Conservation (phyloP, 495 filamentous ascomycete genomes). For the Hyaloscypha bicolor region DNA sequence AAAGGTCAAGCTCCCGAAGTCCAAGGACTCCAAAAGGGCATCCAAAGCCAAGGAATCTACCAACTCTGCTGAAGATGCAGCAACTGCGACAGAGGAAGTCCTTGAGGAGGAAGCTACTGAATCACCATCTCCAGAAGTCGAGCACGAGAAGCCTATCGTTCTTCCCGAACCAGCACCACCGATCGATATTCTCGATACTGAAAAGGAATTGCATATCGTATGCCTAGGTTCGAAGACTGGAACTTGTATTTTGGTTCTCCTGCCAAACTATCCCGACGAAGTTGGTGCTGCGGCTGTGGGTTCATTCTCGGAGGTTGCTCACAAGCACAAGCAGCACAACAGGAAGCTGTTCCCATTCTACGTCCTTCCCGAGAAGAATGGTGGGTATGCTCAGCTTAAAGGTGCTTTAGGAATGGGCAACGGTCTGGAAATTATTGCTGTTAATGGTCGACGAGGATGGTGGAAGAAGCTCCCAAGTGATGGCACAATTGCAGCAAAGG, state of each 20-base stretch:
- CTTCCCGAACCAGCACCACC: slow-evolving; percentile 51
- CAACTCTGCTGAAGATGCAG: slow-evolving; percentile 36
- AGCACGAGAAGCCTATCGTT: slow-evolving; percentile 35
- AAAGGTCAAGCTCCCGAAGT: slow-evolving; percentile 53
- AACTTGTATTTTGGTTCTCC: slow-evolving; percentile 84
- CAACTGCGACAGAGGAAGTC: slow-evolving; percentile 36
- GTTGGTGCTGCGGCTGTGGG: slow-evolving; percentile 58
- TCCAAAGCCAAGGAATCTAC: slow-evolving; percentile 48
- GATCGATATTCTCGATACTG: slow-evolving; percentile 53
- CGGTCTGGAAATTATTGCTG: slow-evolving; percentile 69
- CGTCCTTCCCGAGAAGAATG: slow-evolving; percentile 67
- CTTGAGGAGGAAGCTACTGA: slow-evolving; percentile 46
- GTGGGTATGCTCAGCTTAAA: slow-evolving; percentile 55
- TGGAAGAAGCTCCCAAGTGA: slow-evolving; percentile 62
- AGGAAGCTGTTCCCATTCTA: slow-evolving; percentile 82
- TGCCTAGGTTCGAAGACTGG: slow-evolving; percentile 77
- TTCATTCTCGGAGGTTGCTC: slow-evolving; percentile 72
- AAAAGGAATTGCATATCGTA: slow-evolving; percentile 61
- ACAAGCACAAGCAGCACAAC: slow-evolving; percentile 66
- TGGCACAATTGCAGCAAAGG: slow-evolving; percentile 39
- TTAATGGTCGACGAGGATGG: slow-evolving; percentile 87
- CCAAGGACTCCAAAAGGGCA: slow-evolving; percentile 53
- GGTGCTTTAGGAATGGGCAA: slow-evolving; percentile 61
- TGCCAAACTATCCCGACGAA: slow-evolving; percentile 58
- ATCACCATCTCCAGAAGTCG: slow-evolving; percentile 35